Percentiles rank a stretch among this genome's conserved stretches.
phyloP scores from a whole-genome alignment of 345 rosid genomes.

The Turritis glabra region DNA sequence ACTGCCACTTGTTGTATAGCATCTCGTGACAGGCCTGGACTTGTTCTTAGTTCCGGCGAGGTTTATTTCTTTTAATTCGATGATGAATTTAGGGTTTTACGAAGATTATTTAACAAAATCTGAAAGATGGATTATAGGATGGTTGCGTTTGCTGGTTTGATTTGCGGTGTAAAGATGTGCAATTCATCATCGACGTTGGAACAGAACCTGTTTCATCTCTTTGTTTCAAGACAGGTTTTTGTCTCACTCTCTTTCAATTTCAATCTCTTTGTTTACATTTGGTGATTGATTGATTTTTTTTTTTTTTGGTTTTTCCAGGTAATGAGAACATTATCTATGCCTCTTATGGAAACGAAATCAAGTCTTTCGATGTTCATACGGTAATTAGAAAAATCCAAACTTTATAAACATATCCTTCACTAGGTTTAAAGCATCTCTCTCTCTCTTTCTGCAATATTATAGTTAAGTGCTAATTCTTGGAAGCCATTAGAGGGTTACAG shows the following conservation, averaged over 20 bases:
- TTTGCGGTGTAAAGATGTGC: slow-evolving; percentile 87
- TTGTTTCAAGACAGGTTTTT: slow-evolving; percentile 24
- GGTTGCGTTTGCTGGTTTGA: slow-evolving; percentile 93
- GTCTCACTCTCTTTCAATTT: not conserved
- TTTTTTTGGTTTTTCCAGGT: slow-evolving; percentile 45
- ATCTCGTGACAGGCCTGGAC: slow-evolving; percentile 69
- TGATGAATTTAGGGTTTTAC: slow-evolving; percentile 23
- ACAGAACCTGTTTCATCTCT: slow-evolving; percentile 70
- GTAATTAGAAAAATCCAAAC: slow-evolving; percentile 42
- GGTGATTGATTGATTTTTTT: not conserved
- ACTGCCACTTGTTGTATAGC: slow-evolving; percentile 78
- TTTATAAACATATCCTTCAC: not conserved
- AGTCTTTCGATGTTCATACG: slow-evolving; percentile 80
- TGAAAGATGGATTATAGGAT: slow-evolving; percentile 48
- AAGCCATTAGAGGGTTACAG: slow-evolving; percentile 61
- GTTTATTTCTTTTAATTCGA: slow-evolving; percentile 33
- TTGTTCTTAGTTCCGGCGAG: slow-evolving; percentile 79
- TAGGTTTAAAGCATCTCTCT: not conserved
- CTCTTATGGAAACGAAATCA: slow-evolving; percentile 65
- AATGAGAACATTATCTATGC: slow-evolving; percentile 74
- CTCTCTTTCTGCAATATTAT: not conserved
- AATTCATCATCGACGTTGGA: slow-evolving; percentile 58
- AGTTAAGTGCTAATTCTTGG: slow-evolving; percentile 51
- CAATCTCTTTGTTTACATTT: slow-evolving; percentile 1
- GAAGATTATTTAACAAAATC: not conserved